Evolutionary conservation across 805 yeast species (phyloP).

Genomic region (Metschnikowia matae): DNA sequence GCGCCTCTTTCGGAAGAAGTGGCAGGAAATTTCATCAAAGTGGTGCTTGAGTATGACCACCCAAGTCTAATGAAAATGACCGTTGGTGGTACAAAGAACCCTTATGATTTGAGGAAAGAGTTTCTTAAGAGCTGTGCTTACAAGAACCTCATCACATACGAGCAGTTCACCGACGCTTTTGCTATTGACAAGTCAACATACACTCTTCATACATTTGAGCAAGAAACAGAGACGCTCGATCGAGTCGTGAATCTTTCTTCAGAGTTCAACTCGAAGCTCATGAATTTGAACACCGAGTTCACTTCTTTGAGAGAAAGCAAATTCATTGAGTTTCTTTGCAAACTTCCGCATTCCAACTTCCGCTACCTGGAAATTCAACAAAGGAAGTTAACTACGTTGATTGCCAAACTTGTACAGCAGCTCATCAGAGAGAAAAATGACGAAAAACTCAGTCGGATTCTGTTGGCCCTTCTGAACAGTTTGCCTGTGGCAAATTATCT

Average conservation of each 20-base stretch:
- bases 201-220: conserved; percentile 22
- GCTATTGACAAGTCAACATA: conserved; percentile 24
- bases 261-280: conserved; percentile 29
- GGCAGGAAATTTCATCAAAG: conserved; percentile 5
- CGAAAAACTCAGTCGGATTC: conserved; percentile 29
- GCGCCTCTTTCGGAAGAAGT: neutral
- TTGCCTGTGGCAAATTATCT: conserved; percentile 13
- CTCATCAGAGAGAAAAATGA: conserved; percentile 13
- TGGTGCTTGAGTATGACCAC: conserved; percentile 4
- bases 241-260: conserved; percentile 12
- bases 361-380: conserved; percentile 20
- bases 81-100: conserved; percentile 15
- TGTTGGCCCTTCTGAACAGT: conserved; percentile 13
- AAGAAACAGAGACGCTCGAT: conserved; percentile 25
- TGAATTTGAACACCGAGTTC: conserved; percentile 35
- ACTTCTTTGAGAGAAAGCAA: conserved; percentile 40
- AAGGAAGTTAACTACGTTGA: conserved; percentile 18
- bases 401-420: conserved; percentile 7
- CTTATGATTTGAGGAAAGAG: conserved; percentile 23
- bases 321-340: conserved; percentile 25
- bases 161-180: conserved; percentile 24
- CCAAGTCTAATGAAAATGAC: conserved; percentile 4
- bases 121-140: conserved; percentile 31
- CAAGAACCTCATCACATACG: conserved; percentile 24
- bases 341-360: conserved; percentile 16